Evolutionary conservation across 257 asterid genomes (phyloP).

Genomic region (Lycium ferocissimum): DNA sequence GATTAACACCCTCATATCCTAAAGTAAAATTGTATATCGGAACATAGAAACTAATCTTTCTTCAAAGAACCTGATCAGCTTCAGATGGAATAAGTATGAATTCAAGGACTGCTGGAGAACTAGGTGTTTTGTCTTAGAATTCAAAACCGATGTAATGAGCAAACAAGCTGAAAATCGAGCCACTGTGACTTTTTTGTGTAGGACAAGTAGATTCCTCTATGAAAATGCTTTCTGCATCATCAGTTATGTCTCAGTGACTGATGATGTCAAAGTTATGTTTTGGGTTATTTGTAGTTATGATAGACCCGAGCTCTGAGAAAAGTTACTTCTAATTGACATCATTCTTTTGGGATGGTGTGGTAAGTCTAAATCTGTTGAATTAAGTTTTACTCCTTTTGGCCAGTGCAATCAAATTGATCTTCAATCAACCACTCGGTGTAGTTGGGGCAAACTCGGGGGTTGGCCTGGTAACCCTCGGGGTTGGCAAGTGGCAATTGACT

Average conservation of each 20-base stretch:
- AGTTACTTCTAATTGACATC: neutral
- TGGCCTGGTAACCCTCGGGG: too few relatives aligned
- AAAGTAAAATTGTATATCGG: neutral
- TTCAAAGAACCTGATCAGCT: neutral
- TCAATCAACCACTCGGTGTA: neutral
- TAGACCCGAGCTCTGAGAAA: neutral
- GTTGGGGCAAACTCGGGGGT: too few relatives aligned
- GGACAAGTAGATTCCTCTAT: neutral
- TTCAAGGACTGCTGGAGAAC: neutral
- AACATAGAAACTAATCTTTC: neutral
- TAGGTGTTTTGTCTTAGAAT: neutral
- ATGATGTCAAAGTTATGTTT: neutral
- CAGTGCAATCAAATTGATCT: neutral
- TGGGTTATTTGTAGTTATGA: neutral
- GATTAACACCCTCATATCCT: neutral
- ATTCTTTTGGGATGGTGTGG: neutral
- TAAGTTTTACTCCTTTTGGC: neutral
- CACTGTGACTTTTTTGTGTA: neutral
- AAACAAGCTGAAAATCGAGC: neutral
- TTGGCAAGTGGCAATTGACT: too few relatives aligned
- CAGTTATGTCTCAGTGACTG: neutral
- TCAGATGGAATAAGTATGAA: constrained; percentile 1
- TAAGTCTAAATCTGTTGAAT: neutral
- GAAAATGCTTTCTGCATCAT: neutral
- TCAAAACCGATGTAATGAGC: neutral